Percentiles rank a stretch among this genome's conserved stretches.
Evolutionary conservation across 2,329 filamentous ascomycete genomes (phyloP).

Genomic region (Aureobasidium uvarum): DNA sequence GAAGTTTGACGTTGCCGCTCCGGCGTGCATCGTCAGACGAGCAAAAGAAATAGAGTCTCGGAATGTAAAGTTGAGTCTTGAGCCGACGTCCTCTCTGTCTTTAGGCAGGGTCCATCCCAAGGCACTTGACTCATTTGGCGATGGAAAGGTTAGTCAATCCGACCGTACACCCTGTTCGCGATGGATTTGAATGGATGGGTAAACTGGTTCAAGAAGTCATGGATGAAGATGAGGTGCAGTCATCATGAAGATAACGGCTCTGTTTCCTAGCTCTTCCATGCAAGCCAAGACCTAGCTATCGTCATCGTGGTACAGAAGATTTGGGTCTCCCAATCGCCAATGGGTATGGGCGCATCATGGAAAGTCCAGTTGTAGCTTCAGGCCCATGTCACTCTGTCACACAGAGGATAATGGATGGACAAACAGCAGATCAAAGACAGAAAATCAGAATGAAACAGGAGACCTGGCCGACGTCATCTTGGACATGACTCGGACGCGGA

Average conservation of each 20-base stretch:
- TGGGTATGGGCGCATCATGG: no score
- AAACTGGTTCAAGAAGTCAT: not conserved
- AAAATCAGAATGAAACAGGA: slow-evolving; percentile 2
- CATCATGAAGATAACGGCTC: not conserved
- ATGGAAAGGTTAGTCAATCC: no score
- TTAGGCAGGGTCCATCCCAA: slow-evolving; percentile 5
- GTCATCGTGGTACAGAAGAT: not conserved
- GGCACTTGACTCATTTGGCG: not conserved
- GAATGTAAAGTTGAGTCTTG: slow-evolving; percentile 1
- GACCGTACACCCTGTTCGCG: no score
- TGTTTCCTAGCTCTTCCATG: not conserved
- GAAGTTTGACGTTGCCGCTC: slow-evolving; percentile 2
- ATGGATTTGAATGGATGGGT: no score
- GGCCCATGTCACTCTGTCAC: no score
- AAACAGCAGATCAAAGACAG: not conserved
- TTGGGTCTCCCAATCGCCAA: not conserved
- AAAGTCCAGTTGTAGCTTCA: not conserved
- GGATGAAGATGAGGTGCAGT: not conserved
- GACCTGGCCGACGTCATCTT: not conserved
- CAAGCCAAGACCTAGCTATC: not conserved
- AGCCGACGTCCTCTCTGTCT: not conserved
- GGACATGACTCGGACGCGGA: not conserved
- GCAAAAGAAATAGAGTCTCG: not conserved
- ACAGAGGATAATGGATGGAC: not conserved
- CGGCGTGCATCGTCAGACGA: slow-evolving; percentile 5